phyloP scores from a whole-genome alignment of 768 basidiomycete genomes.

The Trametes maxima region DNA sequence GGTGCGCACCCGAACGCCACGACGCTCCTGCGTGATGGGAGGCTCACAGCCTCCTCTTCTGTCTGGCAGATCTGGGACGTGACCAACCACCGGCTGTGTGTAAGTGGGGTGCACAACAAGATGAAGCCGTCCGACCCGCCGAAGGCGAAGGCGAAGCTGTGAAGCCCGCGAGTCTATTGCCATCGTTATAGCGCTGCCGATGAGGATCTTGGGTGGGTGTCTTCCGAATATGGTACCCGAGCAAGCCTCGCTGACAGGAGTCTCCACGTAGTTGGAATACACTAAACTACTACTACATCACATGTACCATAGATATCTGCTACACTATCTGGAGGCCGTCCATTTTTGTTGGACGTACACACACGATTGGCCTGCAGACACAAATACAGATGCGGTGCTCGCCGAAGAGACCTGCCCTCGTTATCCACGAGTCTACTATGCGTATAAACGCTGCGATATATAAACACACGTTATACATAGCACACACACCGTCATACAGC shows the following conservation, averaged over 20 bases:
- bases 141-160: neutral
- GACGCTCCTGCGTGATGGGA: neutral
- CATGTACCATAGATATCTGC: conserved; percentile 3
- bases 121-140: conserved; percentile 20
- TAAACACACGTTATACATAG: neutral
- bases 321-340: neutral
- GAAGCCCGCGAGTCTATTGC: neutral
- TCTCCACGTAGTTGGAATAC: neutral
- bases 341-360: neutral
- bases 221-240: neutral
- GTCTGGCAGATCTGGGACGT: conserved; percentile 24
- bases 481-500: neutral
- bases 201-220: neutral
- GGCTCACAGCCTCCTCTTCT: neutral
- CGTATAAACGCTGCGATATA: too few species aligned
- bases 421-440: too few species aligned
- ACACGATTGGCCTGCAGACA: too few species aligned
- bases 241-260: neutral
- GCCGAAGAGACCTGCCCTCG: too few species aligned
- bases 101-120: conserved; percentile 24
- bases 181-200: too few species aligned
- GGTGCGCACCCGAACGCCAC: conserved; percentile 3
- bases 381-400: too few species aligned
- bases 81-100: conserved; percentile 21
- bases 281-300: neutral